Conservation (phyloP, 2,329 filamentous ascomycete species). For the Helminthosporium solani region DNA sequence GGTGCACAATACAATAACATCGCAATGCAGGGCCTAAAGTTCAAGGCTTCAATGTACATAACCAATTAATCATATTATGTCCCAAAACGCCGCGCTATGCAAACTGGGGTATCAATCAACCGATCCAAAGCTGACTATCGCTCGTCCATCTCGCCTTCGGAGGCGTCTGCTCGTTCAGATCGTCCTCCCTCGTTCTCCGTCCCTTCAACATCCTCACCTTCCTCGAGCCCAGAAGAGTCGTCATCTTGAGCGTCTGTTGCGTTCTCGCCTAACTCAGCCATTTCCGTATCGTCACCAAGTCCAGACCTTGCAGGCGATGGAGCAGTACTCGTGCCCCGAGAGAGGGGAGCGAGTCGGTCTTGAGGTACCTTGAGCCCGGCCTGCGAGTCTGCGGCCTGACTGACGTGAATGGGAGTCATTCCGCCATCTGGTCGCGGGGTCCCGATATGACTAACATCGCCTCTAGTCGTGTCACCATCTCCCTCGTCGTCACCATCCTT, state of each 20-base stretch:
- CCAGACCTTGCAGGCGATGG: conserved; percentile 29
- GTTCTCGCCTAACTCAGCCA: conserved; percentile 29
- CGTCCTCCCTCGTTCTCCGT: conserved; percentile 30
- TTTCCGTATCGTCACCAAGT: conserved; percentile 30
- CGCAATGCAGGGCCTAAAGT: background rate
- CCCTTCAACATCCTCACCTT: conserved; percentile 35
- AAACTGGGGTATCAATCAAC: conserved; percentile 16
- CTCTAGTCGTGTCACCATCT: conserved; percentile 40
- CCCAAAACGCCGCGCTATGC: conserved; percentile 41
- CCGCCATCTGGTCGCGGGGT: conserved; percentile 48
- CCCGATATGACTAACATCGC: conserved; percentile 44
- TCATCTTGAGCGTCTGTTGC: conserved; percentile 26
- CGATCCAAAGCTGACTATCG: background rate
- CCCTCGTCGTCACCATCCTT: conserved; percentile 45
- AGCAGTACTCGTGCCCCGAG: conserved; percentile 27
- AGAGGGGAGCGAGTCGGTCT: conserved; percentile 34
- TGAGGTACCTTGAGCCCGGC: conserved; percentile 31
- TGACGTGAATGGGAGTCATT: conserved; percentile 43
- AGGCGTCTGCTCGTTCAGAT: conserved; percentile 14
- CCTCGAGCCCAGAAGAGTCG: conserved; percentile 37
- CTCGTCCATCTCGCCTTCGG: conserved; percentile 31
- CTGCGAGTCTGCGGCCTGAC: conserved; percentile 32
- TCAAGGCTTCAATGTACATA: conserved; percentile 4
- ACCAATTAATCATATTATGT: background rate
- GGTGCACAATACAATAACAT: conserved; percentile 1